phyloP scores from a whole-genome alignment of 768 basidiomycete species.

The Pleurotus djamor region DNA sequence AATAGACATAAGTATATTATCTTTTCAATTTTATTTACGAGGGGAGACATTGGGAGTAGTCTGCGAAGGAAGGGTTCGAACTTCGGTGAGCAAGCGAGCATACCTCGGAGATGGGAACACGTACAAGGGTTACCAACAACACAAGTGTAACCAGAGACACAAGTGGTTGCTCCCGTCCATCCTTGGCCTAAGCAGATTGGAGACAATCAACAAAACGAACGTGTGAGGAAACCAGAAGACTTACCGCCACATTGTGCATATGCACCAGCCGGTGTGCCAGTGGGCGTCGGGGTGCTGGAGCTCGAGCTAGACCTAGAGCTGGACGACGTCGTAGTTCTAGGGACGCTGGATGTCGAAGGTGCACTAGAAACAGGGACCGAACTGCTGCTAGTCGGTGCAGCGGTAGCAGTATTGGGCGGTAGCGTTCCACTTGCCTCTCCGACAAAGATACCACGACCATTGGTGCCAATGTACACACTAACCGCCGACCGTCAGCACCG shows the following conservation, averaged over 20 bases:
- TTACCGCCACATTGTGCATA: slow-evolving; percentile 45
- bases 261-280: slow-evolving; percentile 18
- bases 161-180: slow-evolving; percentile 43
- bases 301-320: slow-evolving; percentile 14
- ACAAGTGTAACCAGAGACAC: slow-evolving; percentile 35
- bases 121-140: slow-evolving; percentile 34
- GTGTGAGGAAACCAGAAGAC: too few relatives aligned
- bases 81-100: neutral
- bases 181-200: slow-evolving; percentile 15
- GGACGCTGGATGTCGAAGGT: slow-evolving; percentile 13
- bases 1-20: neutral
- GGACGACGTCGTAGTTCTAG: slow-evolving; percentile 12
- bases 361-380: slow-evolving; percentile 1
- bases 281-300: slow-evolving; percentile 22
- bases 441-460: slow-evolving; percentile 58
- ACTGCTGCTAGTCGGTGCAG: slow-evolving; percentile 16
- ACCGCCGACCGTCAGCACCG: too few relatives aligned
- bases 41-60: slow-evolving; percentile 45
- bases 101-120: slow-evolving; percentile 12
- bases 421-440: slow-evolving; percentile 33
- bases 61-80: slow-evolving; percentile 16
- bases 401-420: slow-evolving; percentile 21
- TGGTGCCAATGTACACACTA: slow-evolving; percentile 61
- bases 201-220: neutral
- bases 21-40: slow-evolving; percentile 12